Evolutionary conservation across 2,329 filamentous ascomycete species (phyloP).

Genomic region (Lachnellula occidentalis): DNA sequence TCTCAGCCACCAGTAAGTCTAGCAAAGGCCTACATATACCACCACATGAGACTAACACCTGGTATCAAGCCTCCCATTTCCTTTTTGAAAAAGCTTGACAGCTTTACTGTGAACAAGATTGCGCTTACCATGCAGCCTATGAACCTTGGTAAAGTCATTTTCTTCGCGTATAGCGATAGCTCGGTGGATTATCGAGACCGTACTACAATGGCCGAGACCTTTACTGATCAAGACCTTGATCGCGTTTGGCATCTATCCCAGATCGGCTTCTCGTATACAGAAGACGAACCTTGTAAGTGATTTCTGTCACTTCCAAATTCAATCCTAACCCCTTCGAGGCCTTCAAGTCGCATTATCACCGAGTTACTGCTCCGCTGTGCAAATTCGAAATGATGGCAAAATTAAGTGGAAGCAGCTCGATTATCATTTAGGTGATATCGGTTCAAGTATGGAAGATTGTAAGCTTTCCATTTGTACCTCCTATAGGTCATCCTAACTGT

Average conservation of each 20-base stretch:
- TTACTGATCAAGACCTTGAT: slow-evolving; percentile 56
- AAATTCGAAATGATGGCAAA: slow-evolving; percentile 53
- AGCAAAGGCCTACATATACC: no score
- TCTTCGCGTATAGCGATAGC: slow-evolving; percentile 73
- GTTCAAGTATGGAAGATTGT: slow-evolving; percentile 46
- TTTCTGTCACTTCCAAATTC: not conserved
- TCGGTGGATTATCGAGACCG: slow-evolving; percentile 76
- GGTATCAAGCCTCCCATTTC: slow-evolving; percentile 36
- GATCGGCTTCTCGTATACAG: slow-evolving; percentile 68
- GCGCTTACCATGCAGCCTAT: slow-evolving; percentile 63
- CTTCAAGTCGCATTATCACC: slow-evolving; percentile 58
- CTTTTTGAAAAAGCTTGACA: slow-evolving; percentile 58
- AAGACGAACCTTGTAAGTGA: slow-evolving; percentile 57
- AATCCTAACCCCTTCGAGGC: slow-evolving; percentile 33
- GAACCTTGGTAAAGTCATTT: slow-evolving; percentile 66
- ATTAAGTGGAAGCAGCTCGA: slow-evolving; percentile 53
- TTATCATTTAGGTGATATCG: slow-evolving; percentile 45
- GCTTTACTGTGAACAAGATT: slow-evolving; percentile 64
- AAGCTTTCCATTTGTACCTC: slow-evolving; percentile 17
- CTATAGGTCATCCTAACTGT: slow-evolving; percentile 16
- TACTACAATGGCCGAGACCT: slow-evolving; percentile 63
- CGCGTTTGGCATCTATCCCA: slow-evolving; percentile 68
- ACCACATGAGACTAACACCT: slow-evolving; percentile 5
- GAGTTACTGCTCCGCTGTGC: slow-evolving; percentile 52
- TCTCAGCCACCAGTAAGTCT: slow-evolving; percentile 23